Evolutionary conservation across 78 protist genomes (phyloP).

Genomic region (Pigoraptor vietnamica): DNA sequence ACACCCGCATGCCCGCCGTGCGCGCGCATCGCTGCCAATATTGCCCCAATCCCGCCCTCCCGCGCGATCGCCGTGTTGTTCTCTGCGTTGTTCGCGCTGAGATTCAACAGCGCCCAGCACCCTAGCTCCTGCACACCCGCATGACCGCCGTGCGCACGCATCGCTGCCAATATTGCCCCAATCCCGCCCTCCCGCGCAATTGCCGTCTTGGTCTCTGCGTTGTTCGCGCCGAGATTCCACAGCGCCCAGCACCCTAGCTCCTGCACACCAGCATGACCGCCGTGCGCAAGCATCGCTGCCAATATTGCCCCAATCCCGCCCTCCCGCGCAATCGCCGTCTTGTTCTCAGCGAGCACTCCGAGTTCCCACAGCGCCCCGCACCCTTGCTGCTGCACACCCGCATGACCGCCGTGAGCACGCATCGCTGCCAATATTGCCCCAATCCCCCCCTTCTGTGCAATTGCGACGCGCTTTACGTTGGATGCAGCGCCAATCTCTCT

Average conservation of each 20-base stretch:
- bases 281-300: background rate
- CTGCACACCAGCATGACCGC: background rate
- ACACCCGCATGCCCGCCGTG: too few relatives aligned
- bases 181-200: too few relatives aligned
- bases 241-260: background rate
- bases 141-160: too few relatives aligned
- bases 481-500: too few relatives aligned
- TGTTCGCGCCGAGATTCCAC: background rate
- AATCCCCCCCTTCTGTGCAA: background rate
- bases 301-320: background rate
- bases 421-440: background rate
- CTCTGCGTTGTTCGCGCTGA: background rate
- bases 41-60: too few relatives aligned
- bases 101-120: background rate
- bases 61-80: too few relatives aligned
- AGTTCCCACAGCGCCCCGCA: background rate
- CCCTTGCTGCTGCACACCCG: background rate
- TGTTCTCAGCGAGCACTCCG: background rate
- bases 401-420: background rate
- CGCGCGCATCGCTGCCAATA: too few relatives aligned
- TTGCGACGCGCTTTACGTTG: too few relatives aligned
- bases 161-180: too few relatives aligned
- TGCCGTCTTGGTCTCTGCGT: too few relatives aligned
- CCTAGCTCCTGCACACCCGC: too few relatives aligned
- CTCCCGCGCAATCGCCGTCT: background rate